Percentiles rank a stretch among this genome's conserved stretches.
These are phyloP conservation scores for Casuarina equisetifolia DNA, from an alignment of 306 rosid genomes.

Conservation along the genomic window DNA sequence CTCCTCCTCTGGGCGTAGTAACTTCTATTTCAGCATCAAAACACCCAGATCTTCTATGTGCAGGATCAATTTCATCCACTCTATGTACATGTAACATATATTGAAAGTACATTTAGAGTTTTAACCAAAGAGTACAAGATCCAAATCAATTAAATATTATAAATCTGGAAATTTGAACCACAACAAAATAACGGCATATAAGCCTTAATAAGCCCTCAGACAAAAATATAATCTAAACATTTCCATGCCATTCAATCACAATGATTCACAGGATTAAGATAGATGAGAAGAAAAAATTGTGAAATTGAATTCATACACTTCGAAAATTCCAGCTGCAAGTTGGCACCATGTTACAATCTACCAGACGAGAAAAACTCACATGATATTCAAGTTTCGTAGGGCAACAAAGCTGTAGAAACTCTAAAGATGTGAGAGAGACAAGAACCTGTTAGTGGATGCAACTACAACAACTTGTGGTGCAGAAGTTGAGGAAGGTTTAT, in stretches of 20 bases:
- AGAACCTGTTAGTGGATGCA: conserved; percentile 92
- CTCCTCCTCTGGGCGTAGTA: conserved; percentile 77
- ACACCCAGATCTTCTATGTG: conserved; percentile 82
- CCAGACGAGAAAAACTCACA: not conserved
- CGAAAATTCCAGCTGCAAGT: not conserved
- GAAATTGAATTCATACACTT: not conserved
- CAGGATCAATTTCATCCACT: conserved; percentile 87
- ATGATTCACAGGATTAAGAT: not conserved
- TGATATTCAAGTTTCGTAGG: not conserved
- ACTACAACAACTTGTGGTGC: conserved; percentile 68
- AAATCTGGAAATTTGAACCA: not conserved
- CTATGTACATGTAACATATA: conserved; percentile 38
- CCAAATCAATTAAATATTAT: conserved; percentile 2
- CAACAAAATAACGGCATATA: not conserved
- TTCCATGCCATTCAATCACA: not conserved
- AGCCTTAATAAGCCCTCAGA: conserved; percentile 4
- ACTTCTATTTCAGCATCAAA: conserved; percentile 92
- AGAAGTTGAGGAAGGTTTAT: conserved; percentile 44
- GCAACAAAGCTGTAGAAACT: not conserved
- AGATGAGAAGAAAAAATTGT: not conserved
- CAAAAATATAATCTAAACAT: not conserved
- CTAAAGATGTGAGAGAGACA: not conserved
- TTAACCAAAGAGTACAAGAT: conserved; percentile 2
- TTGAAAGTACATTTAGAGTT: not conserved
- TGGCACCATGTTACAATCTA: not conserved